Percentiles rank a stretch among this genome's conserved stretches.
These are phyloP conservation scores for Lasiosphaeria hispida DNA, from an alignment of 495 filamentous ascomycete genomes.

Conservation along the genomic window DNA sequence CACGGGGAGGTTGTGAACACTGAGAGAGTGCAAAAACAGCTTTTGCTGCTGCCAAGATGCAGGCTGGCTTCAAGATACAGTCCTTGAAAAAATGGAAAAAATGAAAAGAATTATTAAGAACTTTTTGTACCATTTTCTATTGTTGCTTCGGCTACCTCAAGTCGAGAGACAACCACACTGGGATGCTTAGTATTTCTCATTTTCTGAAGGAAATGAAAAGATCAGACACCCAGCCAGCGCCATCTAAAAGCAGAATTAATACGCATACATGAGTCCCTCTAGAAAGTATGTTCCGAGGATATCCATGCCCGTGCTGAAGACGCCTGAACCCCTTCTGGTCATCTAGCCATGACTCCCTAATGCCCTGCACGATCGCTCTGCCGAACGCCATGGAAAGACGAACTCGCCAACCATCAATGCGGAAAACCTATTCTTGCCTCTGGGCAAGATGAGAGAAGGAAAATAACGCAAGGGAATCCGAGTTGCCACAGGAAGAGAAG, in stretches of 20 bases:
- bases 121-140: constrained; percentile 10
- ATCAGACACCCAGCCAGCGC: constrained; percentile 3
- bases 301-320: no score
- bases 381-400: constrained; percentile 10
- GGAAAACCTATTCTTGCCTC: neutral
- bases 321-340: neutral
- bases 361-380: neutral
- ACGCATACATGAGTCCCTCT: constrained; percentile 6
- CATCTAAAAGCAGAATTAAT: constrained; percentile 7
- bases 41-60: no score
- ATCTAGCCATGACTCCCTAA: neutral
- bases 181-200: constrained; percentile 16
- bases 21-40: no score
- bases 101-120: no score
- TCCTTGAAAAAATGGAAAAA: neutral
- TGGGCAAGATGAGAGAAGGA: constrained; percentile 13
- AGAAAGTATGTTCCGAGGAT: constrained; percentile 2
- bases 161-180: neutral
- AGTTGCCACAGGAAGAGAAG: constrained; percentile 9
- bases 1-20: no score
- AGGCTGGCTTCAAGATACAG: no score
- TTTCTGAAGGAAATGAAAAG: constrained; percentile 16
- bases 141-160: constrained; percentile 5
- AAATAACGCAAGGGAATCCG: constrained; percentile 9
- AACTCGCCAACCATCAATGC: neutral